phyloP scores from a whole-genome alignment of 345 rosid genomes.

The Excoecaria cochinchinensis region DNA sequence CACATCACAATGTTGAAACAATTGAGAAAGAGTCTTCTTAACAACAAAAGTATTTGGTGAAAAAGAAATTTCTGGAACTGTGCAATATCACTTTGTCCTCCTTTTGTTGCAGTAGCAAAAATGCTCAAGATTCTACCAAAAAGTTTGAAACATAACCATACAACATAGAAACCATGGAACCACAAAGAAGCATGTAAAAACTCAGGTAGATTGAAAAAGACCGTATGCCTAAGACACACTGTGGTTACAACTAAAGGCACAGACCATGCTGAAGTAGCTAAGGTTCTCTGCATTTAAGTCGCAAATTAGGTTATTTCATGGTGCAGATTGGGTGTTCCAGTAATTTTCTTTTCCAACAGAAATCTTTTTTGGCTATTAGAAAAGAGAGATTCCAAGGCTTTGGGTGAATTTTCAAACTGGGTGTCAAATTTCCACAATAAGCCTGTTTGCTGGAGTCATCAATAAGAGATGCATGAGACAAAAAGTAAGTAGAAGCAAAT shows the following conservation, averaged over 20 bases:
- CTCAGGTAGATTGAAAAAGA: neutral
- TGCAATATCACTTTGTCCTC: no score
- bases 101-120: neutral
- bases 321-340: no score
- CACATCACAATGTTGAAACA: neutral
- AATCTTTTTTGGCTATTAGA: neutral
- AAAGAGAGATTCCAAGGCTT: neutral
- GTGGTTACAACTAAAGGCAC: neutral
- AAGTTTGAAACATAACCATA: neutral
- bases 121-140: neutral
- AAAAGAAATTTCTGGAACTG: neutral
- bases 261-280: neutral
- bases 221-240: neutral
- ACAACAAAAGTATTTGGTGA: no score
- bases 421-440: neutral
- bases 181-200: neutral
- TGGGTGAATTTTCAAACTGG: neutral
- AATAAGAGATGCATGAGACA: neutral
- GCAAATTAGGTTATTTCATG: neutral
- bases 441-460: neutral
- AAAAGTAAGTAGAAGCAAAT: neutral
- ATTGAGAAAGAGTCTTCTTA: neutral
- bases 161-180: neutral
- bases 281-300: neutral
- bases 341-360: neutral